A percentile compares a stretch with the other conserved stretches of the same genome.
These are phyloP conservation scores for Primulina eburnea DNA, from an alignment of 257 asterid genomes.

Conservation along the genomic window DNA sequence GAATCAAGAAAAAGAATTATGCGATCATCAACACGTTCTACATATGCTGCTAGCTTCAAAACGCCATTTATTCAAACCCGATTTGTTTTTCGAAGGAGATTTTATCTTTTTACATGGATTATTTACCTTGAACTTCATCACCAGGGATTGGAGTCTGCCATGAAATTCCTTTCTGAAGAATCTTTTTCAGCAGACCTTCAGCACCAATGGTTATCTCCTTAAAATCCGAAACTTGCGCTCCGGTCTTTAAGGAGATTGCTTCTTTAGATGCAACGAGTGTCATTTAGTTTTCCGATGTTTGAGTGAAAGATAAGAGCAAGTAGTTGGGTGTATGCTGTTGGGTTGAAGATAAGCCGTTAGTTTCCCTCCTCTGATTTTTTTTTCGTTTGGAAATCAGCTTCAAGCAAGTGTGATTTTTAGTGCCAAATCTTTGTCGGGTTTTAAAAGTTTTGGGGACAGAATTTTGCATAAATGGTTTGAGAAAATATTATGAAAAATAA, in stretches of 20 bases:
- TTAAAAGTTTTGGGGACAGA: no score
- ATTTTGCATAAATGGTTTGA: no score
- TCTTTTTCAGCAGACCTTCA: conserved; percentile 39
- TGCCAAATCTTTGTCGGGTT: no score
- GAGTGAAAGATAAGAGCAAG: conserved; percentile 20
- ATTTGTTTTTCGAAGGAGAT: no score
- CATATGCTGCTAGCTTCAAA: no score
- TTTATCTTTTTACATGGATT: neutral
- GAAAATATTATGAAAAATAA: no score
- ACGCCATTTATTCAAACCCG: neutral
- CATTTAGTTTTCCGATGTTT: conserved; percentile 16
- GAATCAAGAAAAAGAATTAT: conserved; percentile 24
- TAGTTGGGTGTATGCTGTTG: neutral
- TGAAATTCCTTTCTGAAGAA: conserved; percentile 42
- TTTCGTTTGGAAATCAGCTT: no score
- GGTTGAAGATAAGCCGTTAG: conserved; percentile 43
- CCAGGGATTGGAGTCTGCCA: conserved; percentile 68
- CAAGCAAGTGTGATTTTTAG: no score
- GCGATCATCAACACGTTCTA: no score
- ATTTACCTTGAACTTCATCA: conserved; percentile 57
- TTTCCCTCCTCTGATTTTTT: conserved; percentile 32
- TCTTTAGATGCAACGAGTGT: conserved; percentile 1
- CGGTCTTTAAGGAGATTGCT: conserved; percentile 11
- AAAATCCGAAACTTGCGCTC: conserved; percentile 15
- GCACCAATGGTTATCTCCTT: conserved; percentile 29